A percentile compares a stretch with the other conserved stretches of the same genome.
These are phyloP conservation scores for Ascochyta clinopodiicola DNA, from an alignment of 2,329 filamentous ascomycete species.

Conservation along the genomic window DNA sequence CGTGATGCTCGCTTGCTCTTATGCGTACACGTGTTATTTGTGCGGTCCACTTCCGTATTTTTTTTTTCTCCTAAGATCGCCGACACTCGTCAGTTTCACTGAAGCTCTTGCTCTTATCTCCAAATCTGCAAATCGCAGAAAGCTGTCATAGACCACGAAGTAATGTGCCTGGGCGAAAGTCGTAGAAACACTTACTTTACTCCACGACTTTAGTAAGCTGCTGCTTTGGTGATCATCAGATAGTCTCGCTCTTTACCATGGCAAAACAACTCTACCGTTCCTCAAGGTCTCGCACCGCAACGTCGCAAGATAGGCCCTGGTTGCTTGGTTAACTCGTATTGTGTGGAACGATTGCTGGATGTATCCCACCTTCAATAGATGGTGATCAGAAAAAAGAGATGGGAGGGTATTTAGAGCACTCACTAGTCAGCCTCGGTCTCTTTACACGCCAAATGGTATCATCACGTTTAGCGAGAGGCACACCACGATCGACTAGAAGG, in stretches of 20 bases:
- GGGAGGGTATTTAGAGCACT: background rate
- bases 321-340: background rate
- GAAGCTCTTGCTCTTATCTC: no score
- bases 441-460: background rate
- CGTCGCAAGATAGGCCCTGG: background rate
- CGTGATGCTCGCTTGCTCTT: background rate
- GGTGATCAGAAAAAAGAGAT: background rate
- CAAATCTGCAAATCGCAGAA: no score
- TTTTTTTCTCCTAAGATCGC: background rate
- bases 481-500: background rate
- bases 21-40: background rate
- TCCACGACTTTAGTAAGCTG: no score
- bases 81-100: background rate
- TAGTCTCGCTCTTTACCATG: background rate
- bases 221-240: background rate
- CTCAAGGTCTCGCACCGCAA: background rate
- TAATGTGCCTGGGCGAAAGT: background rate
- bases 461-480: background rate
- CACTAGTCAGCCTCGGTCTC: constrained; percentile 1
- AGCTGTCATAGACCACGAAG: no score
- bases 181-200: background rate
- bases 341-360: background rate
- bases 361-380: background rate
- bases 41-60: background rate
- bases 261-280: background rate